Evolutionary conservation across 768 basidiomycete species (phyloP), one percentile per base, ranked within the genome.

Genomic region (Macrolepiota dolichaula): DNA sequence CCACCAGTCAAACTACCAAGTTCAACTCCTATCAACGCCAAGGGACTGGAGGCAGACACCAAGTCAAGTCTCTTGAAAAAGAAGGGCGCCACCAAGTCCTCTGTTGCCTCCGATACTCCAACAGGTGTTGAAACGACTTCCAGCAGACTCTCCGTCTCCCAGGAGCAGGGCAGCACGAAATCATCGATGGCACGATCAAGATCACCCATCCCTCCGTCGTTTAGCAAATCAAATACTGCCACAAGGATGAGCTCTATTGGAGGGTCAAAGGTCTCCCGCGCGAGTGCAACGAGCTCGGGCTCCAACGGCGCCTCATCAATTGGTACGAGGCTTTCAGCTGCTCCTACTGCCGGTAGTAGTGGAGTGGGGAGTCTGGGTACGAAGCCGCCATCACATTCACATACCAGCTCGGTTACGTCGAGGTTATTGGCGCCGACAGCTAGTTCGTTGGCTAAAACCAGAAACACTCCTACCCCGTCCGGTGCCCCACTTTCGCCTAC

Each of bases 401-500:
- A 17, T 42, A 57, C 60, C 29, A 67, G 66, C 6, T 66, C 74
- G 0, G 73, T 74, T 1, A 66, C 66, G 4, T 81, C 79, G 2
- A 81, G 86, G 38, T 75, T 92, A 12, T 74, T 88, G 54, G 89
- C 89, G 0, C 90, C 90, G 0, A 92, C 90, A 0, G 89, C 87
- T 1, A 90, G 89, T 66, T 92, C 90, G 1, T 73, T 91, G 24
- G 90, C 90, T 2, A 89, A 85, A 75, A 76, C 69, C 24, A 74
- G 66, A 55, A 65, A 69, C 6, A 56, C 55, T 19, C 49, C 53
- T 46, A 53, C 57, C 50, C 37, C 54, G 10, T 13, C 58, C 32
- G 6, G 25, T 27, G 24, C 4, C 6, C 36, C n/a, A 11, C 46
- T 27, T 9, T 53, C 3, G 32, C 51, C 24, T 25, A 32, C n/a